Conservation (phyloP, 331 rosid genomes). For the Rosa hybrid region DNA sequence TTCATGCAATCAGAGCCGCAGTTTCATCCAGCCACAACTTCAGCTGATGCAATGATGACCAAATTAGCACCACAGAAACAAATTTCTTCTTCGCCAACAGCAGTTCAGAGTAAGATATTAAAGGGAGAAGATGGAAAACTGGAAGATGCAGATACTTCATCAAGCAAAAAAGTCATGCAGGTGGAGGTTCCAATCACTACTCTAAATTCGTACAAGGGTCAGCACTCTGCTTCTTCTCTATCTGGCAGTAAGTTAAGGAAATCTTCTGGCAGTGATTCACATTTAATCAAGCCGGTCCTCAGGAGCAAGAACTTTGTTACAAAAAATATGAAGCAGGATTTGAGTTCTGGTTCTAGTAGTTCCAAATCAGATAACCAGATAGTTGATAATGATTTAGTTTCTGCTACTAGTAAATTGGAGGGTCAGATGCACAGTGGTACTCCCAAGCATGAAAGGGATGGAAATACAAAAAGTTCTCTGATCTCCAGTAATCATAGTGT, state of each 20-base stretch:
- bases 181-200: constrained; percentile 37
- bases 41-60: constrained; percentile 32
- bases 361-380: constrained; percentile 34
- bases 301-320: constrained; percentile 60
- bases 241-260: constrained; percentile 56
- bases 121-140: constrained; percentile 31
- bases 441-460: constrained; percentile 48
- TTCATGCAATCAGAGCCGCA: constrained; percentile 32
- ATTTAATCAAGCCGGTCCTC: constrained; percentile 59
- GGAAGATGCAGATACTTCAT: constrained; percentile 37
- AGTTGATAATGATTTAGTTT: constrained; percentile 41
- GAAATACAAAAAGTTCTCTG: constrained; percentile 47
- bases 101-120: constrained; percentile 39
- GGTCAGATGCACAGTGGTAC: constrained; percentile 39
- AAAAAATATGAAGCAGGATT: constrained; percentile 67
- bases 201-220: constrained; percentile 41
- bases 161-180: constrained; percentile 36
- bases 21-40: constrained; percentile 36
- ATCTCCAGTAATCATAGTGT: constrained; percentile 48
- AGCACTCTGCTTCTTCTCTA: constrained; percentile 44
- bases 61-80: constrained; percentile 47
- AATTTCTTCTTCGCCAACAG: constrained; percentile 42
- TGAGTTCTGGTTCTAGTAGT: constrained; percentile 44
- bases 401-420: constrained; percentile 45
- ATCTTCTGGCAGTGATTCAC: constrained; percentile 49